phyloP scores from a whole-genome alignment of 2,329 filamentous ascomycete species.

The Fusarium buharicum region DNA sequence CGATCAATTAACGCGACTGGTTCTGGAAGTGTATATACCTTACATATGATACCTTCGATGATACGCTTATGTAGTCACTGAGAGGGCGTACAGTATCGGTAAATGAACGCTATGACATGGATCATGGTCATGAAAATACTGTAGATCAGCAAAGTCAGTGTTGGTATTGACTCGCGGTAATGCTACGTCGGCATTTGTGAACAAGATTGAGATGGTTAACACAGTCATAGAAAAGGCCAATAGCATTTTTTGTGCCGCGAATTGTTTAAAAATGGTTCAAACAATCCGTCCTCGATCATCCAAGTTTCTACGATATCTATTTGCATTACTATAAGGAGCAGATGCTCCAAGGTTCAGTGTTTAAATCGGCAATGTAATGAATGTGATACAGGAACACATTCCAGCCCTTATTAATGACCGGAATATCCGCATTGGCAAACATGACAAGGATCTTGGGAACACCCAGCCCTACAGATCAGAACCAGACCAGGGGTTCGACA shows the following conservation, averaged over 20 bases:
- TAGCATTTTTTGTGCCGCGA: not conserved
- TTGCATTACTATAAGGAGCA: no score
- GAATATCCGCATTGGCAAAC: no score
- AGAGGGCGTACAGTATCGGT: not conserved
- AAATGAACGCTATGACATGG: not conserved
- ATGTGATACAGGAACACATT: no score
- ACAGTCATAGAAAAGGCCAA: not conserved
- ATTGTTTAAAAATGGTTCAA: no score
- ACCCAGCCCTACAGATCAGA: no score
- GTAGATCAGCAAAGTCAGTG: not conserved
- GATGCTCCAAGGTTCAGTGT: no score
- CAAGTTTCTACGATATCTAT: no score
- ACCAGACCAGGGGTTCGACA: no score
- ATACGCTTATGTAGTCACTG: slow-evolving; percentile 9
- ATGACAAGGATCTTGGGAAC: no score
- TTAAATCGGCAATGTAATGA: no score
- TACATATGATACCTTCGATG: slow-evolving; percentile 19
- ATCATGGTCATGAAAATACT: not conserved
- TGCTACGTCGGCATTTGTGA: not conserved
- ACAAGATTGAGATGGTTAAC: not conserved
- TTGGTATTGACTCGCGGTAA: not conserved
- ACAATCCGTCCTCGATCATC: no score
- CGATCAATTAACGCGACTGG: slow-evolving; percentile 4
- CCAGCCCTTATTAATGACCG: no score
- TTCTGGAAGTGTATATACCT: slow-evolving; percentile 6